Percentiles rank a stretch among this genome's conserved stretches.
phyloP scores from a whole-genome alignment of 176 grass and related monocot genomes.

The Rhynchospora tenuis region DNA sequence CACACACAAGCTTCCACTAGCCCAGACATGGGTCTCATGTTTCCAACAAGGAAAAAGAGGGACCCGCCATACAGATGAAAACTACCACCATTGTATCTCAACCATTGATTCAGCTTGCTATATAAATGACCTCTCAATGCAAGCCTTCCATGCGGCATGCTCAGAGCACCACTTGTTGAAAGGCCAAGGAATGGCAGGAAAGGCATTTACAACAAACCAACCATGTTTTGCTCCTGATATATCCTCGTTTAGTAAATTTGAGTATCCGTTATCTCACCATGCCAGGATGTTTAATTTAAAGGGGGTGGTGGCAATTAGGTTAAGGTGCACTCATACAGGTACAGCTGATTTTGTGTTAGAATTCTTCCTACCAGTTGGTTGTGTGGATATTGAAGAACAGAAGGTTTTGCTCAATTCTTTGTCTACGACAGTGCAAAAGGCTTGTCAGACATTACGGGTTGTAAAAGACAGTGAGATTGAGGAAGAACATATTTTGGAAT shows the following conservation, averaged over 20 bases:
- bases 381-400: slow-evolving; percentile 57
- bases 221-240: slow-evolving; percentile 76
- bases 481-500: slow-evolving; percentile 41
- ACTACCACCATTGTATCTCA: slow-evolving; percentile 69
- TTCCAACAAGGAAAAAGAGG: slow-evolving; percentile 80
- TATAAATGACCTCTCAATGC: slow-evolving; percentile 55
- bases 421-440: slow-evolving; percentile 52
- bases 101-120: slow-evolving; percentile 65
- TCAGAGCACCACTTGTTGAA: slow-evolving; percentile 85
- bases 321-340: slow-evolving; percentile 61
- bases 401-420: slow-evolving; percentile 76
- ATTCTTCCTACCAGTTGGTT: slow-evolving; percentile 71
- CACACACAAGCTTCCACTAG: slow-evolving; percentile 72
- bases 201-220: slow-evolving; percentile 72
- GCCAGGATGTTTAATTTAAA: slow-evolving; percentile 83
- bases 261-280: slow-evolving; percentile 86
- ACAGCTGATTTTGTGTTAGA: slow-evolving; percentile 77
- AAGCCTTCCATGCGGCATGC: slow-evolving; percentile 68
- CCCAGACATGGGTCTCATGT: slow-evolving; percentile 87
- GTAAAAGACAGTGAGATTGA: slow-evolving; percentile 69
- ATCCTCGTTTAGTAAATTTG: slow-evolving; percentile 49
- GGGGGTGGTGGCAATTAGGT: slow-evolving; percentile 76
- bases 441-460: slow-evolving; percentile 73
- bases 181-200: slow-evolving; percentile 65
- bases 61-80: slow-evolving; percentile 80